These are phyloP conservation scores for Pichia kudriavzevii DNA, from an alignment of 1,139 yeast species.

Conservation along the genomic window DNA sequence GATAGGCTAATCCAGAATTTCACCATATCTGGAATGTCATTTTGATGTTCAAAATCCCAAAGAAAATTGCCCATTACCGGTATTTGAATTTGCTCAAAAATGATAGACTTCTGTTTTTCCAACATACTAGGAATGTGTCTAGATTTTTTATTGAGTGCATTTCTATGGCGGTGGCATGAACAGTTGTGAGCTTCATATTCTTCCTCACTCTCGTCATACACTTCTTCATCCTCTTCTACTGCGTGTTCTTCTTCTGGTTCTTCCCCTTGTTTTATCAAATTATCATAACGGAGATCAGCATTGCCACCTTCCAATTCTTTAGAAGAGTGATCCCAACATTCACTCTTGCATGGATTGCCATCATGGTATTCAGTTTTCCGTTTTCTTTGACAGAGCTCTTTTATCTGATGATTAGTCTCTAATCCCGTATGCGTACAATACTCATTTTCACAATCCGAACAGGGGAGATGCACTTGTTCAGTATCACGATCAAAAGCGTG, in stretches of 20 bases:
- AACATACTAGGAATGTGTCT: slow-evolving; percentile 2
- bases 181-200: slow-evolving; percentile 14
- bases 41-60: slow-evolving; percentile 51
- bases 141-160: slow-evolving; percentile 1
- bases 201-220: slow-evolving; percentile 13
- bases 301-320: too few relatives aligned
- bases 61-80: slow-evolving; percentile 26
- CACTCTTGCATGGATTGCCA: too few relatives aligned
- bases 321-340: too few relatives aligned
- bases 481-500: slow-evolving; percentile 16
- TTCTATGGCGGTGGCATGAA: slow-evolving; percentile 11
- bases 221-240: slow-evolving; percentile 18
- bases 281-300: background rate
- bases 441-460: slow-evolving; percentile 13
- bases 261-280: slow-evolving; percentile 3
- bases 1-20: slow-evolving; percentile 67
- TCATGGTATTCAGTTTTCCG: too few relatives aligned
- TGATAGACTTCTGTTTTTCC: slow-evolving; percentile 28
- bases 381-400: background rate
- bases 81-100: slow-evolving; percentile 13
- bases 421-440: background rate
- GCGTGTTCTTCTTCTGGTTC: slow-evolving; percentile 20
- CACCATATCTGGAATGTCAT: slow-evolving; percentile 51
- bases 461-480: slow-evolving; percentile 16
- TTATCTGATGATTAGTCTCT: background rate